Conservation (phyloP, 2,329 filamentous ascomycete genomes). For the Fusarium sp. region DNA sequence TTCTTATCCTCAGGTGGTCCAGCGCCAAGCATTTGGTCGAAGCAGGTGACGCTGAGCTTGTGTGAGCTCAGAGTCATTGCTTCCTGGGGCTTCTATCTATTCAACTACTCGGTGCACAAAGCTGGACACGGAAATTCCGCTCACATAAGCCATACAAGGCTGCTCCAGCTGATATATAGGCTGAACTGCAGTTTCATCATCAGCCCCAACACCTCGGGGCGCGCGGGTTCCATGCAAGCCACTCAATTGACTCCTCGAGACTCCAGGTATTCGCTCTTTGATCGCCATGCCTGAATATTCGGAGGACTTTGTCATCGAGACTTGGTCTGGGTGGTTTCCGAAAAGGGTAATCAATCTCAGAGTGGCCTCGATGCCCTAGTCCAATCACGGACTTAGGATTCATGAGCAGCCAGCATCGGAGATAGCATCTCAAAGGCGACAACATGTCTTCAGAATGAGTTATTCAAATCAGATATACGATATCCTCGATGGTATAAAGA, state of each 20-base stretch:
- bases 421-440: not conserved
- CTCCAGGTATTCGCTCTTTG: not conserved
- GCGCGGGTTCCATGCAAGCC: not conserved
- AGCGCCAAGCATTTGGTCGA: conserved; percentile 75
- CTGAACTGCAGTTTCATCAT: not conserved
- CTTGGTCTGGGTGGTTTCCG: conserved; percentile 5
- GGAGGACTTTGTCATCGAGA: not conserved
- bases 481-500: conserved; percentile 8
- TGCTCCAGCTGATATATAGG: not conserved
- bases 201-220: not conserved
- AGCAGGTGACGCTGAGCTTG: conserved; percentile 67
- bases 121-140: not conserved
- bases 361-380: conserved; percentile 23
- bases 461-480: not conserved
- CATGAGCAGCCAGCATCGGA: conserved; percentile 9
- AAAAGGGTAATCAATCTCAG: conserved; percentile 34
- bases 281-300: not conserved
- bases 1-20: conserved; percentile 79
- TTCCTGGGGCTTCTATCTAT: not conserved
- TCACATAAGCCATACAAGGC: not conserved
- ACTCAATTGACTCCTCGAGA: not conserved
- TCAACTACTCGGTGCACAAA: not conserved
- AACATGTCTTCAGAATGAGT: not conserved
- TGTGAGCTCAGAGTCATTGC: conserved; percentile 51
- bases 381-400: conserved; percentile 31